Base-by-base conservation (phyloP, 148 eudicot genomes). In the Amaranthus palmeri region DNA sequence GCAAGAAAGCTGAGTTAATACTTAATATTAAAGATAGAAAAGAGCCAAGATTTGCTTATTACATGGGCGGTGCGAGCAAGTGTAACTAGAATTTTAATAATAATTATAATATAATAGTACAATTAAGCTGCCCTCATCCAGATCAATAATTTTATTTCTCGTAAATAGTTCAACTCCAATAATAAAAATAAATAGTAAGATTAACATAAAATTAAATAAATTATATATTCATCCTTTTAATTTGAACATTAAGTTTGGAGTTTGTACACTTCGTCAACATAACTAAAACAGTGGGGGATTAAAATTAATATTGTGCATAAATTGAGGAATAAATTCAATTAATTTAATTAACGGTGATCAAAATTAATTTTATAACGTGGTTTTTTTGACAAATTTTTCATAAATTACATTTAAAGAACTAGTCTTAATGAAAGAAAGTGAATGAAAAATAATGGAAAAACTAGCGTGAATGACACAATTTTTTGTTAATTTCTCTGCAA, bases 131-230 rank as follows among this genome's bases (percentile, higher is more conserved):
- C 43, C 42, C 65, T 59, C 15, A 47, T 45, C 6, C 43, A 70
- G 8, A 70, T 70, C 51, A 57, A 65, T 57, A 70, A 57, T 45
- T 46, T 64, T 65, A 57, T 64, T 57, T 65, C 57, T 18, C 36
- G 25, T n/a, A 25, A n/a, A 70, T 58, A 56, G 10, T 70, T 4
- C 44, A 46, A 58, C 54, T 57, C 18, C 52, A 45, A 57, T n/a
- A 65, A 4, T 25, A 5, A 14, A 0, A 14, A 47, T 6, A 0
- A 14, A 47, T 6, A 65, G 7, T 18, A n/a, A 18, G 18, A 41
- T 25, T 25, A 25, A 25, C 36, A 25, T 25, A 25, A 25, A 25
- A 25, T 25, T 25, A 25, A 25, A 25, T 25, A 25, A 25, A 48
- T 48, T 49, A 25, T 25, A 18, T 54, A 8, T 9, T 47, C 49